Evolutionary conservation across 2,329 filamentous ascomycete genomes (phyloP).

Genomic region (Calonectria montana): DNA sequence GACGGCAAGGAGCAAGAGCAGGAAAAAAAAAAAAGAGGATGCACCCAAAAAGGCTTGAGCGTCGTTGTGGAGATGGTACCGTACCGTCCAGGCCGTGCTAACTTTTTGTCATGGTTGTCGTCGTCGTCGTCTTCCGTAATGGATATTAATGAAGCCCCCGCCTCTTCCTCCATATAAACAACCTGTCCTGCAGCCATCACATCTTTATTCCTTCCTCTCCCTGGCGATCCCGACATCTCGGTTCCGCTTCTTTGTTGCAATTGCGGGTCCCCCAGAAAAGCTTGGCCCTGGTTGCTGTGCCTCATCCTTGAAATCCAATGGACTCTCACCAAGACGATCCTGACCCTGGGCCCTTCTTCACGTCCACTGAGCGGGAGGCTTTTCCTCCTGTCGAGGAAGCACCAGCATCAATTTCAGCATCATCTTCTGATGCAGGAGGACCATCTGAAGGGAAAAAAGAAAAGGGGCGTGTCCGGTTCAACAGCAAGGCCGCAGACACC

Average conservation of each 20-base stretch:
- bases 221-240: neutral
- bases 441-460: slow-evolving; percentile 48
- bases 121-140: neutral
- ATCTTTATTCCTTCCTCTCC: neutral
- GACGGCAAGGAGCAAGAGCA: neutral
- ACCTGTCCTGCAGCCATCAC: neutral
- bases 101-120: neutral
- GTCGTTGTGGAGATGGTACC: neutral
- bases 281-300: slow-evolving; percentile 2
- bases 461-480: slow-evolving; percentile 61
- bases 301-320: slow-evolving; percentile 31
- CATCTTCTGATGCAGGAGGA: neutral
- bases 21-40: neutral
- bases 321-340: slow-evolving; percentile 34
- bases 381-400: neutral
- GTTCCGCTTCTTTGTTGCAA: neutral
- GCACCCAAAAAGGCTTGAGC: neutral
- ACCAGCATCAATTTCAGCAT: neutral
- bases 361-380: neutral
- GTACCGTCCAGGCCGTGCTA: neutral
- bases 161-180: neutral
- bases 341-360: slow-evolving; percentile 31
- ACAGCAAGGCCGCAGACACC: slow-evolving; percentile 55
- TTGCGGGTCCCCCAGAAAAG: slow-evolving; percentile 4
- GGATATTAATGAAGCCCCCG: slow-evolving; percentile 1